phyloP scores from a whole-genome alignment of 176 grass and related monocot species.

The Phragmites australis region DNA sequence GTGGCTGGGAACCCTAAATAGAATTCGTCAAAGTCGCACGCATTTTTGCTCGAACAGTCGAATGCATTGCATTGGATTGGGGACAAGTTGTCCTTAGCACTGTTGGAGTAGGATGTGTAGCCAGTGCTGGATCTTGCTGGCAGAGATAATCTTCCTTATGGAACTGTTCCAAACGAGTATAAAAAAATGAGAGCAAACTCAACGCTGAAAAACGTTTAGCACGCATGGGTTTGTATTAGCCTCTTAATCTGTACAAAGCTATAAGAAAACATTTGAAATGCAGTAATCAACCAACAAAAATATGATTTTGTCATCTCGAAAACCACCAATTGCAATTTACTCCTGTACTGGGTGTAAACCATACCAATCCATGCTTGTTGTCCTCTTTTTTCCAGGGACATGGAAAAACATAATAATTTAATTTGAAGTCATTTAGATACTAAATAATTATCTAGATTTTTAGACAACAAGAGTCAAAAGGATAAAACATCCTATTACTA shows the following conservation, averaged over 20 bases:
- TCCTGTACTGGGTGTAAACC: too few relatives aligned
- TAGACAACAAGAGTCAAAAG: too few relatives aligned
- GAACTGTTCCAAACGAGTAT: not conserved
- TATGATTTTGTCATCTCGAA: too few relatives aligned
- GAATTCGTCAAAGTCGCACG: slow-evolving; percentile 23
- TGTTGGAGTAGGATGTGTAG: too few relatives aligned
- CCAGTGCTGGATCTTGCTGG: not conserved
- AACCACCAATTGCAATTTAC: too few relatives aligned
- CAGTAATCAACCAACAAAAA: not conserved
- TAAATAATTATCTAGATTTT: too few relatives aligned
- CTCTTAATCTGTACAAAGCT: too few relatives aligned
- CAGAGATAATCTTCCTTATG: not conserved
- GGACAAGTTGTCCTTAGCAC: not conserved
- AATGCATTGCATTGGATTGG: not conserved
- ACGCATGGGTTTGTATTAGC: not conserved
- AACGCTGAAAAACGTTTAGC: not conserved
- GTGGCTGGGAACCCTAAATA: not conserved
- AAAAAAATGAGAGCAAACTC: not conserved
- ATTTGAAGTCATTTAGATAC: too few relatives aligned
- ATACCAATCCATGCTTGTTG: too few relatives aligned
- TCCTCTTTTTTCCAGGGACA: too few relatives aligned
- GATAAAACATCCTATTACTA: too few relatives aligned
- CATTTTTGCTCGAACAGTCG: not conserved
- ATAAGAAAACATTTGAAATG: not conserved
- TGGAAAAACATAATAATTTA: too few relatives aligned